Evolutionary conservation across 106 monocot species (phyloP).

Genomic region (Acorus calamus): DNA sequence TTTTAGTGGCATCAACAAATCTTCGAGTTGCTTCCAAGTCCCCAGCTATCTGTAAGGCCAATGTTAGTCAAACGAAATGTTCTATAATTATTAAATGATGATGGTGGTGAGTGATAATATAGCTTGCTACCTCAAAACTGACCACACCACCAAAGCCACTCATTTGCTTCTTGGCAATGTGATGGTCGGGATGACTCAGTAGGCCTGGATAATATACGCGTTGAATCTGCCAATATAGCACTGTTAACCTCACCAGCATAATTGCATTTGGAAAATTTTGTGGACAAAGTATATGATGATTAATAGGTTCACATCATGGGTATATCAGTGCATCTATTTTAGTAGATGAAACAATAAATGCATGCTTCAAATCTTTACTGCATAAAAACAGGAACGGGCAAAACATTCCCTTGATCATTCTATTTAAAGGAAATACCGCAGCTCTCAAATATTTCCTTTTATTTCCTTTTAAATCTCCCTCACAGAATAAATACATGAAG

Average conservation of each 20-base stretch:
- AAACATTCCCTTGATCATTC: too few relatives aligned
- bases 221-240: constrained; percentile 39
- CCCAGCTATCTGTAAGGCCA: constrained; percentile 38
- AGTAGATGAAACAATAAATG: too few relatives aligned
- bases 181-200: constrained; percentile 69
- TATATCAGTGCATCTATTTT: too few relatives aligned
- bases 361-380: too few relatives aligned
- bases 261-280: too few relatives aligned
- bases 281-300: too few relatives aligned
- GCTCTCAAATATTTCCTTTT: too few relatives aligned
- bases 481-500: background rate
- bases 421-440: too few relatives aligned
- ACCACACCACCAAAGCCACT: constrained; percentile 77
- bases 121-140: constrained; percentile 56
- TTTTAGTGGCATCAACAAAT: constrained; percentile 69
- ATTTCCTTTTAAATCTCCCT: background rate
- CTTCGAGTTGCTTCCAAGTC: constrained; percentile 38
- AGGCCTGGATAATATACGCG: constrained; percentile 81
- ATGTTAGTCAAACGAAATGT: background rate
- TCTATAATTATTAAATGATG: background rate
- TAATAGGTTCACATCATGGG: too few relatives aligned
- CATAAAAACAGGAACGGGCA: too few relatives aligned
- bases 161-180: constrained; percentile 71
- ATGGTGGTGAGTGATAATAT: background rate
- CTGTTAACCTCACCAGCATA: too few relatives aligned